Evolutionary conservation across 129 eudicot species (phyloP).

Genomic region (Lonicera japonica): DNA sequence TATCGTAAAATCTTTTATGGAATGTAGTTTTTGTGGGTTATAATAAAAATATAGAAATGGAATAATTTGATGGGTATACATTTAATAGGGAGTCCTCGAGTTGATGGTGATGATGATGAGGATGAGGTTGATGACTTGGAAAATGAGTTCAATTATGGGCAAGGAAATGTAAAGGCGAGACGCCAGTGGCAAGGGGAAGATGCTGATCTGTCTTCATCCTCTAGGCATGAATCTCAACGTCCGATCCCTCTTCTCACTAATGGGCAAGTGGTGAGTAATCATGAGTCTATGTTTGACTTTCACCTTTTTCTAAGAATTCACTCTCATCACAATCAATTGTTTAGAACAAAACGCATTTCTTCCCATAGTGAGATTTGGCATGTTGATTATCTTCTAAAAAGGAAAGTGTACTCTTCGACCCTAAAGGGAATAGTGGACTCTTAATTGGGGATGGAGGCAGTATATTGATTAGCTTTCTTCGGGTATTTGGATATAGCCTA

Average conservation of each 20-base stretch:
- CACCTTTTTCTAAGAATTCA: too few relatives aligned
- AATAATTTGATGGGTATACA: background rate
- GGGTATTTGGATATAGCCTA: too few relatives aligned
- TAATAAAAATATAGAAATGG: background rate
- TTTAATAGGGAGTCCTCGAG: conserved; percentile 63
- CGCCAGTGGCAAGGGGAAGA: conserved; percentile 82
- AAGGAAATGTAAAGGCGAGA: conserved; percentile 52
- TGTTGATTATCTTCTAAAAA: background rate
- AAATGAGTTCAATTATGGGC: conserved; percentile 61
- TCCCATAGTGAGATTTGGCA: too few relatives aligned
- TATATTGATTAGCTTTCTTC: too few relatives aligned
- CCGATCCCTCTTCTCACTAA: conserved; percentile 76
- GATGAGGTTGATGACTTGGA: conserved; percentile 79
- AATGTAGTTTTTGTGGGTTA: background rate
- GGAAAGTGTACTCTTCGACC: too few relatives aligned
- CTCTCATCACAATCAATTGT: too few relatives aligned
- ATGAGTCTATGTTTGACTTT: too few relatives aligned
- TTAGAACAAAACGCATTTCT: too few relatives aligned
- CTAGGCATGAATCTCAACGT: conserved; percentile 73
- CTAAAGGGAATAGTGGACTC: background rate
- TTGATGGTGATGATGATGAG: conserved; percentile 85
- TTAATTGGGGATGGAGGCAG: background rate
- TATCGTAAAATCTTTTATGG: background rate
- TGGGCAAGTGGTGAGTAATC: conserved; percentile 74
- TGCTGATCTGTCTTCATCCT: conserved; percentile 59